Conservation (phyloP, 2,329 filamentous ascomycete genomes). For the Davidsoniella eucalypti region DNA sequence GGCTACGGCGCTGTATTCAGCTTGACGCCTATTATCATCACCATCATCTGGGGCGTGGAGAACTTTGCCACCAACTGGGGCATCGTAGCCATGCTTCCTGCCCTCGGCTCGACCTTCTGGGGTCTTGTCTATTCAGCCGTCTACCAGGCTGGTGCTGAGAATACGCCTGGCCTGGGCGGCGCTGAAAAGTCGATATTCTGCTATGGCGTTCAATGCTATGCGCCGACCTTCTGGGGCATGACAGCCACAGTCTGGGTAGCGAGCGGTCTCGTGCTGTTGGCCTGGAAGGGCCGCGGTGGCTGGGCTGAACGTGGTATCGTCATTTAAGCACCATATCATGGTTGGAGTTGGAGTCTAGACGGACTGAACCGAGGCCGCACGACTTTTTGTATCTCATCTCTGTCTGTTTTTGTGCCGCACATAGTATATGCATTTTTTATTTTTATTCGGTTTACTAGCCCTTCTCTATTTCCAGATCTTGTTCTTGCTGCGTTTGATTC, state of each 20-base stretch:
- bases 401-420: too few species aligned
- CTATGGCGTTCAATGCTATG: slow-evolving; percentile 69
- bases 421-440: too few species aligned
- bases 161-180: slow-evolving; percentile 18
- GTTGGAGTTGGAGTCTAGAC: neutral
- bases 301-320: slow-evolving; percentile 67
- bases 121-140: slow-evolving; percentile 72
- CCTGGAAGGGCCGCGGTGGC: slow-evolving; percentile 62
- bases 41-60: slow-evolving; percentile 96
- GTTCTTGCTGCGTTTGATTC: too few species aligned
- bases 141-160: slow-evolving; percentile 51
- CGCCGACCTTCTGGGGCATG: slow-evolving; percentile 72
- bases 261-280: slow-evolving; percentile 53
- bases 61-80: slow-evolving; percentile 99
- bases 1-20: slow-evolving; percentile 89
- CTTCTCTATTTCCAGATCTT: too few species aligned
- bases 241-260: slow-evolving; percentile 64
- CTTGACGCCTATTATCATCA: slow-evolving; percentile 78
- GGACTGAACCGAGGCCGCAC: too few species aligned
- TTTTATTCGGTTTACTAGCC: too few species aligned
- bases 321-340: slow-evolving; percentile 22
- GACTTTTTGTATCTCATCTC: too few species aligned
- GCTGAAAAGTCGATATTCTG: slow-evolving; percentile 45
- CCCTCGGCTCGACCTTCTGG: slow-evolving; percentile 77
- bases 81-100: slow-evolving; percentile 82